Evolutionary conservation across 345 rosid species (phyloP), one percentile per base, ranked within the genome.

Genomic region (Populus simonii): DNA sequence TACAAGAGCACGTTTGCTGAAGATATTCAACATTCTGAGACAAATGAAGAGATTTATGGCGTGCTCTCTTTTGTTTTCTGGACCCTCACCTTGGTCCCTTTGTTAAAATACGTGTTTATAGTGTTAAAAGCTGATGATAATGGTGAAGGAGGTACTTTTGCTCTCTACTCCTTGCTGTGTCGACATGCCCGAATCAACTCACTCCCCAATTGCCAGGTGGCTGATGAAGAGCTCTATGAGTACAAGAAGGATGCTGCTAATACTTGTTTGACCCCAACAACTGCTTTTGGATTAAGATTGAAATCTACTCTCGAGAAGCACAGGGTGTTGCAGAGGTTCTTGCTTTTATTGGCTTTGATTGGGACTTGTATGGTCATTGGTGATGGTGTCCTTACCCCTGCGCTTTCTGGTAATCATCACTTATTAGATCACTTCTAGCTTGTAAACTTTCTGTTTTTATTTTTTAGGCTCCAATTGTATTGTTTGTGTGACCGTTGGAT

Each of bases 361-460:
- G 98, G 98, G 80, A 90, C 98, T 66, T 94, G 94, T 87, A 94
- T 94, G 98, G 94, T 92, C 59, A 92, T 94, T 79, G 98, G 98
- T 78, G 98, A 94, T 84, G 97, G 97, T 75, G 92, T 94, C 66
- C 90, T 91, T 23, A 90, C 96, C 7, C 96, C 98, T 74, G 96
- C 97, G 6, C 83, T 94, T 82, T 94, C 97, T 23, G 98, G 98
- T 94, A 80, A 69, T n/a, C 47, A n/a, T 25, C 6, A 6, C 49
- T 12, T 82, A 75, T 38, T 8, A 5, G 45, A 25, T 70, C 45
- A n/a, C 31, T 70, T 70, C 72, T 81, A 73, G 18, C 63, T 71
- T 22, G 31, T 71, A 74, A 7, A 4, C 17, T 12, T 57, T 25
- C 6, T 18, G 9, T 70, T 73, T 71, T 36, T 62, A 51, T 41